Base-by-base conservation (phyloP, 2,329 filamentous ascomycete species). In the Fusarium ambrosium region DNA sequence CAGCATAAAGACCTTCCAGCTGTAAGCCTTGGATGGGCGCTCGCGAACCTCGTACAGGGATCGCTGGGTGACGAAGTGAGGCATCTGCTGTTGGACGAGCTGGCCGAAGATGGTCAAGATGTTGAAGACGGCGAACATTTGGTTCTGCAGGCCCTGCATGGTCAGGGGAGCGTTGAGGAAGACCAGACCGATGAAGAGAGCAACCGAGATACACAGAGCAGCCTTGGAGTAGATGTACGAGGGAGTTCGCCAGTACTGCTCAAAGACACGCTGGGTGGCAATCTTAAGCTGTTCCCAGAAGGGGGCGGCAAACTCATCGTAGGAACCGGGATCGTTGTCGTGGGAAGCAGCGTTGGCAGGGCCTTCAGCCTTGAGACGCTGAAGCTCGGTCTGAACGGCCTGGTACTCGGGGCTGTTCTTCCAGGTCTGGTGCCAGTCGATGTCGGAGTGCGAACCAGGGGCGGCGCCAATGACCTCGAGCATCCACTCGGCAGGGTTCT, bases 191-290 rank as follows among this genome's bases (percentile, higher is more conserved):
- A 97, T 94, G 81, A 96, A 97, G 8, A 97, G 87, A 3, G 92
- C 84, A 22, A 89, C 84, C 20, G 91, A 82, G 29, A 89, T 84
- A 79, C 92, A 94, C n/a, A 97, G 90, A 1, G 87, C 85, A 0
- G 88, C 81, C 86, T 97, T 97, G 79, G 93, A 92, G 86, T 96
- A 97, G 81, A 98, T 95, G 85, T 97, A 98, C 2, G 91, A 89
- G 0, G 95, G 95, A 0, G 92, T 96, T 67, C 95, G 93, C 95
- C 95, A 97, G 88, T 96, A 97, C 82, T 97, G 95, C 81, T 95
- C 89, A 86, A 97, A 97, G 37, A 96, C 93, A 78, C 95, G 94
- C 70, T 88, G 81, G 14, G 90, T 88, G 63, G 94, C 93, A 78
- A 92, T 87, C 58, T 83, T 84, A 29, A 96, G 85, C 82, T 98